A percentile compares a stretch with the other conserved stretches of the same genome.
Evolutionary conservation across 345 rosid species (phyloP).

Genomic region (Adansonia digitata): DNA sequence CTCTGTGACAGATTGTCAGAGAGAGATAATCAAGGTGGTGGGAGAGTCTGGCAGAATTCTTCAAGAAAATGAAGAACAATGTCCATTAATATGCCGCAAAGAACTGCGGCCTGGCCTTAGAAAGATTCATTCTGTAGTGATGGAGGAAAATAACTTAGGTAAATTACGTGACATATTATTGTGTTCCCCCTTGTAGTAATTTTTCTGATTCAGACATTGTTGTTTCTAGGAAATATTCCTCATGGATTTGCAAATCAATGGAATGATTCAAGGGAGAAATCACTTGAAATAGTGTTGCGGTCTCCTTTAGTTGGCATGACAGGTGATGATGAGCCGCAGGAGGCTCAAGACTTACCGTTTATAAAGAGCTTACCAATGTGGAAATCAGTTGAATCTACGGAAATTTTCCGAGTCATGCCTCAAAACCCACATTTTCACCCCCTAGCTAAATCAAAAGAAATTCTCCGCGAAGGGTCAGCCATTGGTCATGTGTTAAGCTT

Average conservation of each 20-base stretch:
- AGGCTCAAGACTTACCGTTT: neutral
- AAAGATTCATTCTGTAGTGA: too few relatives aligned
- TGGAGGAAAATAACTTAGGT: neutral
- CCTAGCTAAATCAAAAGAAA: neutral
- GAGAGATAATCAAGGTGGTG: neutral
- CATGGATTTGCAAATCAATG: neutral
- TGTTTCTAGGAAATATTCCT: neutral
- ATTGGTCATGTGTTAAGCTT: neutral
- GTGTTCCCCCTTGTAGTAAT: neutral
- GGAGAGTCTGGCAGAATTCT: neutral
- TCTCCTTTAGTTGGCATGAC: neutral
- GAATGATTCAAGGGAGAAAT: neutral
- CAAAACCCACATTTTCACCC: conserved; percentile 11
- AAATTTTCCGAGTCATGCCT: conserved; percentile 7
- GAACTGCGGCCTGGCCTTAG: too few relatives aligned
- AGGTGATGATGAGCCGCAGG: neutral
- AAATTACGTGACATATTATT: neutral
- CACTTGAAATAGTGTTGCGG: neutral
- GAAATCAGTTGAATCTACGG: conserved; percentile 1
- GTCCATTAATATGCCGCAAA: neutral
- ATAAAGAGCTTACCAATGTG: neutral
- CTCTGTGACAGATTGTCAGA: neutral
- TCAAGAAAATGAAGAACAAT: neutral
- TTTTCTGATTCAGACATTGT: neutral
- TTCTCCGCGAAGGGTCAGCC: conserved; percentile 6